phyloP scores from a whole-genome alignment of 140 eudicot species.

The Ambrosia hybrid region DNA sequence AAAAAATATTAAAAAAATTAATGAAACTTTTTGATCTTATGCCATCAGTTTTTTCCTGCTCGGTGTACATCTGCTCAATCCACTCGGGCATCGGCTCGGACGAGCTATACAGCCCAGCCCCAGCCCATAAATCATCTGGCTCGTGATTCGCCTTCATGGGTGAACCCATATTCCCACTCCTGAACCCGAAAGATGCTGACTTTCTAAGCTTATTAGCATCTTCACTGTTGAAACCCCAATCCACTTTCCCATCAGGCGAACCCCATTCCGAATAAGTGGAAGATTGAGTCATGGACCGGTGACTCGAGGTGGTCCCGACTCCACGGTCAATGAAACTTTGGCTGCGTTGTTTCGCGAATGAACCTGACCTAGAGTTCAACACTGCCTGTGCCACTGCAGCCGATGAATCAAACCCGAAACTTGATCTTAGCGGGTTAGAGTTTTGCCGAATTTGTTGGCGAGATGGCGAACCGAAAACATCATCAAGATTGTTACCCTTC shows the following conservation, averaged over 20 bases:
- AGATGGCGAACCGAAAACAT: constrained; percentile 57
- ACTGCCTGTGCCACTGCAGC: constrained; percentile 73
- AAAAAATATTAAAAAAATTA: constrained; percentile 39
- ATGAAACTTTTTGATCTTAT: constrained; percentile 24
- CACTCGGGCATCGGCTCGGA: constrained; percentile 56
- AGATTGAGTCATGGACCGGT: constrained; percentile 34
- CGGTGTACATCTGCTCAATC: constrained; percentile 83
- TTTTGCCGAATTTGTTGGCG: constrained; percentile 57
- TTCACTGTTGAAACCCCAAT: constrained; percentile 73
- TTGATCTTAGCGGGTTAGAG: constrained; percentile 57
- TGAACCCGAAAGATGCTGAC: constrained; percentile 69
- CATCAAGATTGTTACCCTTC: constrained; percentile 60
- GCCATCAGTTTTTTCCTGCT: constrained; percentile 85
- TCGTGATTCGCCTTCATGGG: constrained; percentile 39
- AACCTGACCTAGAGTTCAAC: constrained; percentile 73
- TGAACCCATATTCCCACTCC: constrained; percentile 48
- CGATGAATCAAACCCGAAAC: constrained; percentile 61
- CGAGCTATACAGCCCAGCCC: constrained; percentile 51
- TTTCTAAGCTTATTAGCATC: constrained; percentile 67
- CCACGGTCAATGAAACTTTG: constrained; percentile 78
- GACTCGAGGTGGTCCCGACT: constrained; percentile 39
- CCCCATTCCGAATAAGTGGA: constrained; percentile 67
- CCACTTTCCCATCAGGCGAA: constrained; percentile 74
- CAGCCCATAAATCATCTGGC: constrained; percentile 77
- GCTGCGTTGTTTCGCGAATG: constrained; percentile 72